Conservation (phyloP, 2,329 filamentous ascomycete species). For the Aspergillus vadensis region DNA sequence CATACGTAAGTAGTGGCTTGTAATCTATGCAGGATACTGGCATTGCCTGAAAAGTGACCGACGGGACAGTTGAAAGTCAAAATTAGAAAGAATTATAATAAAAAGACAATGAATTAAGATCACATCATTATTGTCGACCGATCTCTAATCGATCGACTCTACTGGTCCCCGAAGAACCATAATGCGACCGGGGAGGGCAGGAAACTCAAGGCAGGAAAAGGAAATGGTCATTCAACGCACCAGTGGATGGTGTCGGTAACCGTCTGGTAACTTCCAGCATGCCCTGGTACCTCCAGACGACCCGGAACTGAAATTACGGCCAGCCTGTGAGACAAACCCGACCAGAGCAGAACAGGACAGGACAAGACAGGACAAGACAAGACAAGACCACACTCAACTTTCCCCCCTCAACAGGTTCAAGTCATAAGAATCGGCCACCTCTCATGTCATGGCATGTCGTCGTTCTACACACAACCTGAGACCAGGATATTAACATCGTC, state of each 20-base stretch:
- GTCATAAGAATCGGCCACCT: conserved; percentile 1
- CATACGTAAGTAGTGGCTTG: background rate
- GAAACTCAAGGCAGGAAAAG: background rate
- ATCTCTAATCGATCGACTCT: background rate
- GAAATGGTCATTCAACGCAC: background rate
- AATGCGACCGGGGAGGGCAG: background rate
- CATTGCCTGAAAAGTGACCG: background rate
- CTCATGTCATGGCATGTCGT: conserved; percentile 1
- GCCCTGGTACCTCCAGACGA: background rate
- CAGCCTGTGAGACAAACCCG: background rate
- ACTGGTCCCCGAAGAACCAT: background rate
- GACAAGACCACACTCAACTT: background rate
- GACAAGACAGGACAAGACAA: background rate
- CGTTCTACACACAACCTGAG: background rate
- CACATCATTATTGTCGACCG: background rate
- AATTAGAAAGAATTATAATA: background rate
- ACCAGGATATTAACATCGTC: background rate
- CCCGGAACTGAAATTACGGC: conserved; percentile 2
- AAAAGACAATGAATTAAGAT: conserved; percentile 1
- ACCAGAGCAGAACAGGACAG: background rate
- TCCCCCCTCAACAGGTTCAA: background rate
- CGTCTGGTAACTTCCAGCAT: background rate
- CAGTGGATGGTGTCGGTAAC: background rate
- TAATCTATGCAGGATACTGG: background rate
- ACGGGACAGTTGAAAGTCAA: background rate